Base-by-base conservation (phyloP, 805 yeast species). In the Cyberlindnera nakhonratchasimensis region DNA sequence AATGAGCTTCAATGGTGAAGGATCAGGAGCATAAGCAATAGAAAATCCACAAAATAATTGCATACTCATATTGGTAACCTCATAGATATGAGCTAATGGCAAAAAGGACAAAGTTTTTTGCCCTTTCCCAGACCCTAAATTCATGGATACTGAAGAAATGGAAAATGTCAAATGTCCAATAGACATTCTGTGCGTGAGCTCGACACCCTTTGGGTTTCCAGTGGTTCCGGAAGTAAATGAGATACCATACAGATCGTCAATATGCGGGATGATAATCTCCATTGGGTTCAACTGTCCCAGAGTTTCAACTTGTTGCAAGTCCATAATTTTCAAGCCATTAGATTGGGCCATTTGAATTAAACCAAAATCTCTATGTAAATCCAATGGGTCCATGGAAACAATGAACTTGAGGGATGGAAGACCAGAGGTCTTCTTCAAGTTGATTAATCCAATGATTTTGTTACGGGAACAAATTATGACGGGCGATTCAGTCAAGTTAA, bases 211-310 rank as follows among this genome's bases (percentile, higher is more conserved):
- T 28, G 85, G 85, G 23, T 71, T 61, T 3, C 83, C 82, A 3
- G 83, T 77, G 3, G 85, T 79, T n/a, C 85, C 85, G 0, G 82
- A 77, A 5, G 85, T 79, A 56, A 78, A 79, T 17, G 77, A 75
- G 35, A 79, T 72, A n/a, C 83, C 75, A 48, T 71, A 69, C 4
- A 66, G 48, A 25, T 67, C 66, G 6, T 68, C 65, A 1, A 75
- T 71, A 1, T 51, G 51, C 3, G 74, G 72, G 31, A 46, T 29
- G 8, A 44, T 37, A 3, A 36, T 25, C 1, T 67, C 55, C 51
- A 53, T 43, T 44, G 75, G 70, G 35, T 71, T 62, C 43, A 65
- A 50, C 43, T 40, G 53, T 29, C 69, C 72, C 39, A 66, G 25
- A 2, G 52, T 49, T 32, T 64, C 62, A 30, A 70, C 54, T 14